Evolutionary conservation across 2,329 filamentous ascomycete species (phyloP).

Genomic region (Calycina herbarum): DNA sequence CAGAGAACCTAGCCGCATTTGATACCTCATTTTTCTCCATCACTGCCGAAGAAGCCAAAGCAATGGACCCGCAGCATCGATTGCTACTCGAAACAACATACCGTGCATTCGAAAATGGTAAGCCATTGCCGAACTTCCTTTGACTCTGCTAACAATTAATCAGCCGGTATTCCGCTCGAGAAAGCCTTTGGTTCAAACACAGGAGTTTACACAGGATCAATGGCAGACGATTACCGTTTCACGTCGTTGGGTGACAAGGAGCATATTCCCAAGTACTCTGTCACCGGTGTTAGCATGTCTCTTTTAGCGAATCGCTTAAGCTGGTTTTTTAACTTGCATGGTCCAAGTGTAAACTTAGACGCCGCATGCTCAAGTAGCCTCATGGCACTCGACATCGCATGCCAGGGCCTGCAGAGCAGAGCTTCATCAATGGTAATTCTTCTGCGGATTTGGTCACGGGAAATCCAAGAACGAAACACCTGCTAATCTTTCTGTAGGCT

Average conservation of each 20-base stretch:
- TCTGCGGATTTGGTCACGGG: background rate
- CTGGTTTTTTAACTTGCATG: background rate
- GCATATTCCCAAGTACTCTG: background rate
- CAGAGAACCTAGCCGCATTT: background rate
- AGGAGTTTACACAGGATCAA: background rate
- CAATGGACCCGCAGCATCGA: conserved; percentile 49
- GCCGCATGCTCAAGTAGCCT: background rate
- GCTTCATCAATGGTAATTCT: background rate
- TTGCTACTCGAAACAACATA: conserved; percentile 29
- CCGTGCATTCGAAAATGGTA: conserved; percentile 20
- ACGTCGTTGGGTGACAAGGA: background rate
- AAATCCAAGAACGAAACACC: background rate
- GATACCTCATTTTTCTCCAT: conserved; percentile 24
- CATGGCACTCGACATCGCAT: background rate
- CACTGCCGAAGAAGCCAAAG: conserved; percentile 25
- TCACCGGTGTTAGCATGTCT: background rate
- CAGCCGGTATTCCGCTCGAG: background rate
- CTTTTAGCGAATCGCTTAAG: background rate
- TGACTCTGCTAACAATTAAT: background rate
- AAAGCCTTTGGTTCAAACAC: background rate
- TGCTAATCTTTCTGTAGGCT: background rate
- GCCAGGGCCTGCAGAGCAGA: background rate
- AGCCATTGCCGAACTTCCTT: too few species aligned
- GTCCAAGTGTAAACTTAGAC: background rate
- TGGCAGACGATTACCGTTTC: background rate